These are phyloP conservation scores for Crucihimalaya himalaica DNA, from an alignment of 345 rosid genomes.

Conservation along the genomic window DNA sequence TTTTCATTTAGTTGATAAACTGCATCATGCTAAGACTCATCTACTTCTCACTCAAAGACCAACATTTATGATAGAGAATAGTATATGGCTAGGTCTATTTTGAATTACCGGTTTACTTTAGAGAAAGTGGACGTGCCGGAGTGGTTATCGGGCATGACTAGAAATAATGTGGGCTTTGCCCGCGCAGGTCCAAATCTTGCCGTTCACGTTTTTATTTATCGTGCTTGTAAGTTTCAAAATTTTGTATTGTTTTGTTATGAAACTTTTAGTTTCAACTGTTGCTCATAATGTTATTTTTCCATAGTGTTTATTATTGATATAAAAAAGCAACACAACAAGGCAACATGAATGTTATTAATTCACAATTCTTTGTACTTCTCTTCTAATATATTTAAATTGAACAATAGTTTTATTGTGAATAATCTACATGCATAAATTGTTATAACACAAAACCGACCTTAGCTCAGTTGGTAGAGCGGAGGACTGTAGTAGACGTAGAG, in stretches of 20 bases:
- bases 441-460: conserved; percentile 65
- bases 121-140: conserved; percentile 36
- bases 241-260: background rate
- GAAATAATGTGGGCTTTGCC: conserved; percentile 95
- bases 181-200: conserved; percentile 93
- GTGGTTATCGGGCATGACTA: conserved; percentile 85
- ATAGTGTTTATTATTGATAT: too few relatives aligned
- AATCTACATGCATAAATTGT: background rate
- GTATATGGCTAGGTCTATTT: too few relatives aligned
- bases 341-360: background rate
- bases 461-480: conserved; percentile 99
- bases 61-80: too few relatives aligned
- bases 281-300: too few relatives aligned
- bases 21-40: too few relatives aligned
- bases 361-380: background rate
- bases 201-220: conserved; percentile 18
- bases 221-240: background rate
- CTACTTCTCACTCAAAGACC: too few relatives aligned
- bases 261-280: too few relatives aligned
- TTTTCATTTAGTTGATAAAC: too few relatives aligned
- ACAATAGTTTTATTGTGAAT: background rate
- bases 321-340: background rate
- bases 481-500: conserved; percentile 69
- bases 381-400: background rate
- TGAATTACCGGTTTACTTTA: background rate